A percentile compares a stretch with the other conserved stretches of the same genome.
phyloP scores from a whole-genome alignment of 768 basidiomycete species.

The Suillus plorans region DNA sequence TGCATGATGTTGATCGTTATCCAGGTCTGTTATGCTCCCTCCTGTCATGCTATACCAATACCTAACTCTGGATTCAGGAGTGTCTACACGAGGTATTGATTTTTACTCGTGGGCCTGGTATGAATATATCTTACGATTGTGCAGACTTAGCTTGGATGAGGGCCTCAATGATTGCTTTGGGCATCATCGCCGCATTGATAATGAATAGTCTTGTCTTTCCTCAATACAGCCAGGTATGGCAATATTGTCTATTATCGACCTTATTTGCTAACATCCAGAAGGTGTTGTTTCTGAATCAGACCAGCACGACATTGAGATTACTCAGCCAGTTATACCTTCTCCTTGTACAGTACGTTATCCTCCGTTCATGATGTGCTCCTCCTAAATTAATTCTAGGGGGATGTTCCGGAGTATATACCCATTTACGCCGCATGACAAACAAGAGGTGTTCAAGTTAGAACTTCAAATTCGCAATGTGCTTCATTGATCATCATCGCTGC shows the following conservation, averaged over 20 bases:
- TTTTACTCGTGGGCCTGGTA: neutral
- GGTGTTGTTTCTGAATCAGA: constrained; percentile 43
- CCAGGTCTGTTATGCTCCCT: constrained; percentile 44
- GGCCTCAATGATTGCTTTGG: constrained; percentile 41
- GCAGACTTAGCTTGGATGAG: constrained; percentile 41
- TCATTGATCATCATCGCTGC: constrained; percentile 36
- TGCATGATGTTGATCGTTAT: neutral
- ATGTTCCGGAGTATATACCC: constrained; percentile 31
- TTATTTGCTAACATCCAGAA: constrained; percentile 14
- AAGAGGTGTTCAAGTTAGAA: constrained; percentile 40
- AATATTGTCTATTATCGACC: neutral
- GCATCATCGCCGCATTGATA: constrained; percentile 44
- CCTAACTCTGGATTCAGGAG: constrained; percentile 22
- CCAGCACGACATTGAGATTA: constrained; percentile 37
- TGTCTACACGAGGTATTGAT: constrained; percentile 30
- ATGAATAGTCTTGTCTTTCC: constrained; percentile 48
- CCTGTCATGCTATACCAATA: constrained; percentile 38
- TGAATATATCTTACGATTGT: neutral
- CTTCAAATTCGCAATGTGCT: constrained; percentile 41
- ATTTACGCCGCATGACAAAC: constrained; percentile 29
- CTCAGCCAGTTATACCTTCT: constrained; percentile 45
- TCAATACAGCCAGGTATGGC: constrained; percentile 43
- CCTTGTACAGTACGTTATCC: constrained; percentile 36
- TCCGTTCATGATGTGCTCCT: neutral
- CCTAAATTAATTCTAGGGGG: constrained; percentile 27